These are phyloP conservation scores for Pseudognaphalium luteoalbum DNA, from an alignment of 129 eudicot species.

Conservation along the genomic window DNA sequence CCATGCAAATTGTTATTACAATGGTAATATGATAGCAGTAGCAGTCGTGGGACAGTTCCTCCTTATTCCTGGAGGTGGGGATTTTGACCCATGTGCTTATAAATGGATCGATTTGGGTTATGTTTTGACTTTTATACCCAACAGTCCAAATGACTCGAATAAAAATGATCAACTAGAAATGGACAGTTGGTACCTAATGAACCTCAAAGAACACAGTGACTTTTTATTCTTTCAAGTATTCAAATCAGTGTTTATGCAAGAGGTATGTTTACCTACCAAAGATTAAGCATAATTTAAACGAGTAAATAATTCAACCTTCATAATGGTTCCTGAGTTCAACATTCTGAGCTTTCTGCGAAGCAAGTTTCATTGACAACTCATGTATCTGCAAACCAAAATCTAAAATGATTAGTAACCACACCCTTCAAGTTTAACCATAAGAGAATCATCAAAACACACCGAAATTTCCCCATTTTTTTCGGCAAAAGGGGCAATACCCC, in stretches of 20 bases:
- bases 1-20: neutral
- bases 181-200: neutral
- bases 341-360: conserved; percentile 84
- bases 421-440: neutral
- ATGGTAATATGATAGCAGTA: neutral
- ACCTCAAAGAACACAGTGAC: neutral
- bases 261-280: neutral
- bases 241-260: neutral
- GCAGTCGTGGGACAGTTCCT: neutral
- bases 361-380: conserved; percentile 85
- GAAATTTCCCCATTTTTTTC: too few relatives aligned
- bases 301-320: conserved; percentile 60
- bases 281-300: neutral
- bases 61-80: neutral
- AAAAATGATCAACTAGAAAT: neutral
- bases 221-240: neutral
- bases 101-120: neutral
- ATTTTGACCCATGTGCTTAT: neutral
- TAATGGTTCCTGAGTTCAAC: conserved; percentile 75
- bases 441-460: neutral
- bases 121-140: neutral
- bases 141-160: neutral
- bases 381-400: conserved; percentile 61
- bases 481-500: too few relatives aligned
- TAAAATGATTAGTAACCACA: conserved; percentile 24